Base-by-base conservation (phyloP, 2,329 filamentous ascomycete species). In the Aspergillus aculeatinus region DNA sequence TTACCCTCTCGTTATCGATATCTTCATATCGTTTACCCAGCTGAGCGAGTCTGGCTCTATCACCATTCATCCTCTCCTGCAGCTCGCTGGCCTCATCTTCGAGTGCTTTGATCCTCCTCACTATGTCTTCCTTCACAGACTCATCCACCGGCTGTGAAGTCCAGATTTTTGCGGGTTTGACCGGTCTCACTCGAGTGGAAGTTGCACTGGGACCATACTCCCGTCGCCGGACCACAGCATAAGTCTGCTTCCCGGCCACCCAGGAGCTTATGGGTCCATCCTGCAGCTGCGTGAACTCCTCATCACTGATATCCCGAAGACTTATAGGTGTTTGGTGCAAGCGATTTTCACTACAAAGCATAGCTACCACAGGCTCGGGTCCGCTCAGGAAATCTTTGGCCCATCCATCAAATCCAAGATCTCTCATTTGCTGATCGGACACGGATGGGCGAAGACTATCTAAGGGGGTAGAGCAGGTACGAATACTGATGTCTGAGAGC, bases 361-460 rank as follows among this genome's bases (percentile, higher is more conserved):
- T 95, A 6, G 91, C 89, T 35, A 98, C 79, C 1, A 99, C 91
- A 1, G 90, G 84, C 1, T 89, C 87, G 0, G 96, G 96, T 0
- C 94, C 95, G 35, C 88, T 83, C 5, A 99, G 72, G 60, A 85
- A 91, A 70, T 98, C 90, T 27, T 90, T 81, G 0, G 92, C 87
- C 78, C 90, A 96, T 2, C 89, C 87, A 64, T 96, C 89, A 53
- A 99, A 85, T 0, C 92, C 92, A 39, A 74, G 86, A 60, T 47
- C 68, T 60, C 55, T 69, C 58, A 92, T 75, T 55, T 91, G 80
- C 9, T 86, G 80, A 5, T 72, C 67, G 0, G 83, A 77, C 5
- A 91, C 68, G 0, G 85, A 85, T 7, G 84, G 69, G 51, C 71
- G 78, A 65, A 88, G 89, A 1, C 80, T 74, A 4, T 81, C 76